Evolutionary conservation across 306 rosid genomes (phyloP).

Genomic region (Acacia confusa): DNA sequence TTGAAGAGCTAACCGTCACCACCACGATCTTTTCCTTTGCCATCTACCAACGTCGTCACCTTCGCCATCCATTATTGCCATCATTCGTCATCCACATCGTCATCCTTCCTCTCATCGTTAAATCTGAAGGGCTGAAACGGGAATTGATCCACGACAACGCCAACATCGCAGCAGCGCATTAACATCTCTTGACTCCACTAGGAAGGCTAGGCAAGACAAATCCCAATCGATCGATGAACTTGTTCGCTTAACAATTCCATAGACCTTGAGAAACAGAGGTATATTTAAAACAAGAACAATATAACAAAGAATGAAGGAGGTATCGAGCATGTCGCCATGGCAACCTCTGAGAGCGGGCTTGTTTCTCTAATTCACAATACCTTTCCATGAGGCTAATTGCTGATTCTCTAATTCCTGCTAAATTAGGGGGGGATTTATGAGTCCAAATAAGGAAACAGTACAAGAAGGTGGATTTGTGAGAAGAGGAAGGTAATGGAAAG

Average conservation of each 20-base stretch:
- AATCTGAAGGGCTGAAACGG: too few relatives aligned
- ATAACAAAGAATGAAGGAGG: slow-evolving; percentile 53
- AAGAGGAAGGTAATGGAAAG: background rate
- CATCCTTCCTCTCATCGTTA: too few relatives aligned
- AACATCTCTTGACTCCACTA: too few relatives aligned
- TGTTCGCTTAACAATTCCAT: background rate
- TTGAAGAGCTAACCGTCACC: too few relatives aligned
- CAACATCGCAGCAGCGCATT: too few relatives aligned
- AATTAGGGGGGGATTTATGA: background rate
- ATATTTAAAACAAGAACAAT: background rate
- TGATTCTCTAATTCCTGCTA: slow-evolving; percentile 50
- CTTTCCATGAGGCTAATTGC: slow-evolving; percentile 59
- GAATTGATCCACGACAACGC: too few relatives aligned
- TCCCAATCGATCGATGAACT: background rate
- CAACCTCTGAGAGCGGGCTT: slow-evolving; percentile 60
- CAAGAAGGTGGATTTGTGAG: background rate
- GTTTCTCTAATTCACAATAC: slow-evolving; percentile 80
- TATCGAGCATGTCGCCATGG: slow-evolving; percentile 91
- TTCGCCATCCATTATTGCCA: too few relatives aligned
- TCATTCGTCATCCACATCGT: too few relatives aligned
- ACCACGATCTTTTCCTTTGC: too few relatives aligned
- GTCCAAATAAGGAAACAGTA: background rate
- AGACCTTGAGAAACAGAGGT: background rate
- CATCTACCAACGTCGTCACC: too few relatives aligned
- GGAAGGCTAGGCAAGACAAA: too few relatives aligned